A percentile compares a stretch with the other conserved stretches of the same genome.
Conservation (phyloP, 2,329 filamentous ascomycete genomes). For the Neonectria magnoliae region DNA sequence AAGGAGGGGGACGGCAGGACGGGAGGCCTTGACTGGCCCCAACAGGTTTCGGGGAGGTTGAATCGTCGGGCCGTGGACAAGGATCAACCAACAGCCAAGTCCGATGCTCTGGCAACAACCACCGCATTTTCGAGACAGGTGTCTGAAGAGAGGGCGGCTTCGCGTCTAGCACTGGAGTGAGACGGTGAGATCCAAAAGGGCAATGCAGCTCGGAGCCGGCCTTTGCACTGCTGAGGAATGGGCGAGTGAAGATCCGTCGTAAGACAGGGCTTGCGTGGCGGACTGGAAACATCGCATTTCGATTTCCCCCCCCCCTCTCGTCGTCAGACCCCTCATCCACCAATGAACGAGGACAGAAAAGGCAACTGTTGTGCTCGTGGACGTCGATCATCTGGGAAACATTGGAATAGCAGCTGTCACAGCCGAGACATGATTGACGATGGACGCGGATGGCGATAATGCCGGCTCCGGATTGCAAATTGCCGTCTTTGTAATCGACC, state of each 20-base stretch:
- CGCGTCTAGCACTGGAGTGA: not conserved
- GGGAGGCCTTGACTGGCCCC: not conserved
- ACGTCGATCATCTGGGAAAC: not conserved
- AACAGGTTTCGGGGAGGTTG: conserved; percentile 14
- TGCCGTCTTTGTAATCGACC: not conserved
- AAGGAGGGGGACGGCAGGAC: not conserved
- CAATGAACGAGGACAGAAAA: not conserved
- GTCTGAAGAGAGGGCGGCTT: not conserved
- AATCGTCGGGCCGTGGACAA: conserved; percentile 25
- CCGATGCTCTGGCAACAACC: conserved; percentile 21
- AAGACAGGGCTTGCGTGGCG: not conserved
- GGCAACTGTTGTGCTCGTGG: not conserved
- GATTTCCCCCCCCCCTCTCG: not conserved
- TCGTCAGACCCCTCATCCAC: not conserved
- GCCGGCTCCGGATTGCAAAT: not conserved
- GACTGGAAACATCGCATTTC: not conserved
- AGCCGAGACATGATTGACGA: not conserved
- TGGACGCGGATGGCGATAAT: not conserved
- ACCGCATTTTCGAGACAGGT: conserved; percentile 9
- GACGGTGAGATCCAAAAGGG: conserved; percentile 1
- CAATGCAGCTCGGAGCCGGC: not conserved
- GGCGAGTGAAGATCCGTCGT: not conserved
- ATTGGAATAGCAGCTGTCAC: not conserved
- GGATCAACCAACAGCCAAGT: conserved; percentile 11
- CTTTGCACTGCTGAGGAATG: conserved; percentile 17